These are phyloP conservation scores for Lippia alba DNA, from an alignment of 305 asterid species.

Conservation along the genomic window DNA sequence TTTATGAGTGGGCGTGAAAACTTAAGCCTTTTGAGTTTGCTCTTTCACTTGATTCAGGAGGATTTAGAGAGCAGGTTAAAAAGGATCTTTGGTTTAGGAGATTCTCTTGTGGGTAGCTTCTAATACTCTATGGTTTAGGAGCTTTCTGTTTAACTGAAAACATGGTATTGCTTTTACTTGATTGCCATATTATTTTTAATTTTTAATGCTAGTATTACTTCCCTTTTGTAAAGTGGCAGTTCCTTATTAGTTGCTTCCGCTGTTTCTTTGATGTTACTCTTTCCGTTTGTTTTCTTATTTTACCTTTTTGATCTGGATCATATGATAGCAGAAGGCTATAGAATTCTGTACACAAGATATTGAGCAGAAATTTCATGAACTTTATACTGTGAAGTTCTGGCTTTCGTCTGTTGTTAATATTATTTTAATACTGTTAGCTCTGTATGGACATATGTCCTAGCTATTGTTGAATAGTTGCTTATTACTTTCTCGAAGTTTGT, in stretches of 20 bases:
- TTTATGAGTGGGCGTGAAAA: neutral
- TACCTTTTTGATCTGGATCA: neutral
- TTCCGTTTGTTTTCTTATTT: neutral
- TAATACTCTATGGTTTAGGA: neutral
- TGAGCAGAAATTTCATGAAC: neutral
- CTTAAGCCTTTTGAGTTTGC: neutral
- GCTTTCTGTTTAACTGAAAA: neutral
- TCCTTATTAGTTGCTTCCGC: neutral
- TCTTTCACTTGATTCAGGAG: neutral
- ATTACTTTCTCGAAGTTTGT: neutral
- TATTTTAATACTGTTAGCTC: neutral
- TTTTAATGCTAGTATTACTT: neutral
- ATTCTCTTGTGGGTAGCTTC: neutral
- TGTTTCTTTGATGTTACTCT: neutral
- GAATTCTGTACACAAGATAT: neutral
- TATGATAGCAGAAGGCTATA: neutral
- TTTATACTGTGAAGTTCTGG: neutral
- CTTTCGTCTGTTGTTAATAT: too few species aligned
- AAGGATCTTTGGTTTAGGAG: neutral
- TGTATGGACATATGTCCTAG: too few species aligned
- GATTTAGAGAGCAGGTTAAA: neutral
- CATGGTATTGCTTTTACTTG: neutral
- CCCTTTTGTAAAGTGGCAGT: neutral
- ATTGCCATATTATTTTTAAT: neutral
- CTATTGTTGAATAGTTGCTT: neutral